phyloP scores from a whole-genome alignment of 2,329 filamentous ascomycete genomes.

The Simplicillium aogashimaense region DNA sequence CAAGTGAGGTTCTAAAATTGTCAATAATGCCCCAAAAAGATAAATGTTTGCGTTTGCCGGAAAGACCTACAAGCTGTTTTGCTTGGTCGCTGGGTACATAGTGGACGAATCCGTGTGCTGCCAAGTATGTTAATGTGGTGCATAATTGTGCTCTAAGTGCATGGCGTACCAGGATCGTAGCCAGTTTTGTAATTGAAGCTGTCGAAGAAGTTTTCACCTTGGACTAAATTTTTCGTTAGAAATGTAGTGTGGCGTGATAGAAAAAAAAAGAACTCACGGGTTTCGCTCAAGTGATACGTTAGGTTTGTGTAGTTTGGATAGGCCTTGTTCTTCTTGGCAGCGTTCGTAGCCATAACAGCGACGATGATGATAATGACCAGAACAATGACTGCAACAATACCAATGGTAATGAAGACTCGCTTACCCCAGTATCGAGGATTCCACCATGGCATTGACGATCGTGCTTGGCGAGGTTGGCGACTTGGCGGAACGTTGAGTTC shows the following conservation, averaged over 20 bases:
- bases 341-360: conserved; percentile 26
- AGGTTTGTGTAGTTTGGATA: conserved; percentile 40
- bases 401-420: conserved; percentile 36
- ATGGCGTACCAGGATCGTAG: conserved; percentile 35
- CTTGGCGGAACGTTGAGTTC: conserved; percentile 11
- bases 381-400: conserved; percentile 28
- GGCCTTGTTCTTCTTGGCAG: conserved; percentile 15
- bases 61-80: conserved; percentile 25
- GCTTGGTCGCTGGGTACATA: conserved; percentile 37
- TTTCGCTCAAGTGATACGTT: conserved; percentile 36
- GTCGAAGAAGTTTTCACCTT: conserved; percentile 41
- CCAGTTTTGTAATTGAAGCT: conserved; percentile 42
- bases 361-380: conserved; percentile 38
- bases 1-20: conserved; percentile 49
- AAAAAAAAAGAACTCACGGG: conserved; percentile 23
- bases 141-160: neutral
- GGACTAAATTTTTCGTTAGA: conserved; percentile 22
- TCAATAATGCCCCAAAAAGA: neutral
- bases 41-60: conserved; percentile 2
- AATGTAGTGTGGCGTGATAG: too few relatives aligned
- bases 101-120: conserved; percentile 40
- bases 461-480: conserved; percentile 4
- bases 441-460: conserved; percentile 25
- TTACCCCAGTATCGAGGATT: conserved; percentile 44
- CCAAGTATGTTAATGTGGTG: conserved; percentile 3